A percentile compares a stretch with the other conserved stretches of the same genome.
Evolutionary conservation across 2,329 filamentous ascomycete species (phyloP).

Genomic region (Teratosphaeria zuluensis): DNA sequence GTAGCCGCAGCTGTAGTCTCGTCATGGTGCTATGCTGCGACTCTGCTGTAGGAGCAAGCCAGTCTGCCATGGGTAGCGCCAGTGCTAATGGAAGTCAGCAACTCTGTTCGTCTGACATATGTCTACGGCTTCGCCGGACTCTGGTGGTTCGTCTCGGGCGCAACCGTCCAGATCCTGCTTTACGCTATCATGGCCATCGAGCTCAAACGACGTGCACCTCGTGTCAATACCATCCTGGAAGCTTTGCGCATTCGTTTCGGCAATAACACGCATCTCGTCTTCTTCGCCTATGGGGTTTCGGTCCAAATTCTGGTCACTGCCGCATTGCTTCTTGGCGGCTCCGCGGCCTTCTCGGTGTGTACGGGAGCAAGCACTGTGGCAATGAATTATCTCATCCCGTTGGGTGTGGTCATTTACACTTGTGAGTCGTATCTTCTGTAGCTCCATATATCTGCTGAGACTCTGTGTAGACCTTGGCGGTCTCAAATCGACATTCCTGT

Average conservation of each 20-base stretch:
- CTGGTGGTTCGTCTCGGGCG: constrained; percentile 9
- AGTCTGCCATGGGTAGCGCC: not conserved
- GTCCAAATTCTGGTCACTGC: constrained; percentile 4
- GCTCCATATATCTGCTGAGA: not conserved
- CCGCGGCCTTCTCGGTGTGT: constrained; percentile 10
- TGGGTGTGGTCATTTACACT: constrained; percentile 20
- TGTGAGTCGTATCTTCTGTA: constrained; percentile 1
- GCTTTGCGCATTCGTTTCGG: constrained; percentile 12
- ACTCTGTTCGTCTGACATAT: not conserved
- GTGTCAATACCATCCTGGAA: constrained; percentile 14
- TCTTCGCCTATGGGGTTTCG: constrained; percentile 5
- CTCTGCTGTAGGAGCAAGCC: not conserved
- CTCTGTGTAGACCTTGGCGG: constrained; percentile 8
- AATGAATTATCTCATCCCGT: constrained; percentile 16
- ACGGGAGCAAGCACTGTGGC: constrained; percentile 19
- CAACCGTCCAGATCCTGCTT: constrained; percentile 15
- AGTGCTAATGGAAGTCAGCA: not conserved
- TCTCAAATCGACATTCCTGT: constrained; percentile 18
- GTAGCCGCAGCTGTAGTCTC: constrained; percentile 71
- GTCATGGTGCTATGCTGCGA: constrained; percentile 48
- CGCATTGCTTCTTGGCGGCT: constrained; percentile 13
- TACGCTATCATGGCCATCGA: constrained; percentile 12
- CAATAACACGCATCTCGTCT: constrained; percentile 4
- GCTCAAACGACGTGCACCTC: constrained; percentile 10
- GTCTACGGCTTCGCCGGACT: constrained; percentile 18